Conservation (phyloP, 2,329 filamentous ascomycete species). For the Clonostachys sp. region DNA sequence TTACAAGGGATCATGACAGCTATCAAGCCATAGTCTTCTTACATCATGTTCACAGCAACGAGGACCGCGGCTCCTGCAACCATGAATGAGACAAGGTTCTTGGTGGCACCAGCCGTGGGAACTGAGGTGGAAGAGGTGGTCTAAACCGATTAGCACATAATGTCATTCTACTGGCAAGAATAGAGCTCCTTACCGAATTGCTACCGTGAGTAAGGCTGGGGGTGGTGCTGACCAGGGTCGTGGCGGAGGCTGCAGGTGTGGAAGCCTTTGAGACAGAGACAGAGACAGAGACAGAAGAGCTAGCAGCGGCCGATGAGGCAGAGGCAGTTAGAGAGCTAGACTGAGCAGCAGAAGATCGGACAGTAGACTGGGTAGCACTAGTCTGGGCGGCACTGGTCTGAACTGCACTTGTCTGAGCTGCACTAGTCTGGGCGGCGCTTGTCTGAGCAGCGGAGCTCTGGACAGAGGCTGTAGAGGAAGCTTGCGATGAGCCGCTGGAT, state of each 20-base stretch:
- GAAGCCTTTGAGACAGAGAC: too few species aligned
- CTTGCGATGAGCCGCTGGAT: neutral
- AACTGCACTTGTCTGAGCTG: conserved; percentile 1
- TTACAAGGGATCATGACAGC: too few species aligned
- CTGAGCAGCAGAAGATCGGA: too few species aligned
- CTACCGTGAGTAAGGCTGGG: conserved; percentile 2
- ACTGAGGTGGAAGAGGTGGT: neutral
- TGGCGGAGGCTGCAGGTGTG: neutral
- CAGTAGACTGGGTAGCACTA: too few species aligned
- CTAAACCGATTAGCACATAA: too few species aligned
- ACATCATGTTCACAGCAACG: conserved; percentile 8
- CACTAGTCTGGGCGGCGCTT: neutral
- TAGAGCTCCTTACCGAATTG: neutral
- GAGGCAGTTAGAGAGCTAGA: too few species aligned
- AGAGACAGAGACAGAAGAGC: too few species aligned
- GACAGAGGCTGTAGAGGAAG: neutral
- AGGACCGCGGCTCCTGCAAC: conserved; percentile 6
- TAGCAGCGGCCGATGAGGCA: too few species aligned
- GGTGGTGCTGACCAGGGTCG: neutral
- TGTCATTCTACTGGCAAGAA: too few species aligned
- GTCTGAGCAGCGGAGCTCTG: neutral
- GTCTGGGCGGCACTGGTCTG: neutral
- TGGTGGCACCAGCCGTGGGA: conserved; percentile 3
- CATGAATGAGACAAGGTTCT: conserved; percentile 1
- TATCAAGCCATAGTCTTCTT: neutral